phyloP scores from a whole-genome alignment of 2,329 filamentous ascomycete genomes.

The Neonectria sp. region DNA sequence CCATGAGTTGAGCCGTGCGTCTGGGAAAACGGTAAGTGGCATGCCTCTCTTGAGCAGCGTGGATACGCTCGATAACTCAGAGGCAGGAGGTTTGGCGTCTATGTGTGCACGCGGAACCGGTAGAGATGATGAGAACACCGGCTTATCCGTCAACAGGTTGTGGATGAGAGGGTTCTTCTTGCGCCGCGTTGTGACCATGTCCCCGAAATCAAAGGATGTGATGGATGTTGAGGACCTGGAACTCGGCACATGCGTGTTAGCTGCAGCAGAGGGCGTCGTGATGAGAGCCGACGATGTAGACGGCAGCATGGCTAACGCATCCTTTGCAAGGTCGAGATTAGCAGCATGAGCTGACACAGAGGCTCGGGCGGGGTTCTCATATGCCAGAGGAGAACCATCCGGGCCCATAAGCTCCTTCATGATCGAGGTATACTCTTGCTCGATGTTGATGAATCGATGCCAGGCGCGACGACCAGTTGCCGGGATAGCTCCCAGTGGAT shows the following conservation, averaged over 20 bases:
- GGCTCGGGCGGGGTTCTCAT: slow-evolving; percentile 50
- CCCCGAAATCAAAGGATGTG: slow-evolving; percentile 65
- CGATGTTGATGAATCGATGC: slow-evolving; percentile 85
- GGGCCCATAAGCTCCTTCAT: slow-evolving; percentile 69
- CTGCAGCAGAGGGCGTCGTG: slow-evolving; percentile 88
- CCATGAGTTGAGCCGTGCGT: slow-evolving; percentile 81
- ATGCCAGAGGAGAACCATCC: slow-evolving; percentile 46
- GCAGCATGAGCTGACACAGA: slow-evolving; percentile 66
- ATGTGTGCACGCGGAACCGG: slow-evolving; percentile 76
- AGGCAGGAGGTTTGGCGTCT: slow-evolving; percentile 39
- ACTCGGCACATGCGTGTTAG: slow-evolving; percentile 60
- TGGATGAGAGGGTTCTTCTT: slow-evolving; percentile 90
- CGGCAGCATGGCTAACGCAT: slow-evolving; percentile 82
- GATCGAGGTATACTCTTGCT: slow-evolving; percentile 86
- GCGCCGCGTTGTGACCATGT: slow-evolving; percentile 68
- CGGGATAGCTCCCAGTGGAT: slow-evolving; percentile 89
- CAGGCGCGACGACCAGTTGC: slow-evolving; percentile 61
- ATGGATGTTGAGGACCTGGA: slow-evolving; percentile 47
- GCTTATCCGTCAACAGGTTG: slow-evolving; percentile 96
- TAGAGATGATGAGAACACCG: slow-evolving; percentile 91
- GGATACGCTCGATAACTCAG: slow-evolving; percentile 61
- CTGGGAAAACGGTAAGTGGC: slow-evolving; percentile 86
- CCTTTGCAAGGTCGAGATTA: slow-evolving; percentile 82
- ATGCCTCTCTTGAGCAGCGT: slow-evolving; percentile 94
- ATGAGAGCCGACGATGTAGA: slow-evolving; percentile 89